Base-by-base conservation (phyloP, 495 filamentous ascomycete genomes). In the Pyrenopolyporus hunteri region DNA sequence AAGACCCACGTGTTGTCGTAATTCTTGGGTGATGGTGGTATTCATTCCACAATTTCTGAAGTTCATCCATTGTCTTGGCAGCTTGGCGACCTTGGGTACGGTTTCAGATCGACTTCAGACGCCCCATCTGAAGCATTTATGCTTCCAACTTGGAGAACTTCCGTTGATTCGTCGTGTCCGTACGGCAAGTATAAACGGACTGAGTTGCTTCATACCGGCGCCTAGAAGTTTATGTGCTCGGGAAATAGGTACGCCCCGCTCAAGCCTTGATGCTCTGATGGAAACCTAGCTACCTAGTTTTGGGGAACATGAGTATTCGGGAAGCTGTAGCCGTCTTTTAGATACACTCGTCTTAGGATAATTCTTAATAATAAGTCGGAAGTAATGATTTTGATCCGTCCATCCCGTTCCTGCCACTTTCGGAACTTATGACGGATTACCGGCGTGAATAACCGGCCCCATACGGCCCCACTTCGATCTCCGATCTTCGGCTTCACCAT, bases 101-200 rank as follows among this genome's bases (percentile, higher is more conserved):
- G 62, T 65, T 65, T 65, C 62, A 56, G 23, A 65, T 51, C 43
- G 29, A 59, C 55, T 46, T 59, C 56, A 55, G 40, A 65, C 50
- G 37, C 2, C 2, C 10, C 62, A 50, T 65, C 48, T 65, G 56
- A 65, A 53, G 54, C 61, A 59, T 20, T n/a, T 36, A 22, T 22
- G 13, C 28, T 31, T 32, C 32, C 17, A 31, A 16, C 23, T 47
- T 25, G 16, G 17, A 48, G 1, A 6, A 4, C 19, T 6, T 54
- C 6, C 35, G 40, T 57, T 33, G 7, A 13, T 48, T 54, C 25
- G 49, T 14, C 35, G 49, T n/a, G 16, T 55, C 23, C 22, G n/a
- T 2, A 19, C 23, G 44, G 50, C 29, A 45, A 8, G 44, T 31
- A 9, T 50, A 2, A 36, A 7, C 19, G 22, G 14, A 16, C 1